A percentile compares a stretch with the other conserved stretches of the same genome.
Conservation (phyloP, 352 stramenopile species). For the Globisporangium spinosum region DNA sequence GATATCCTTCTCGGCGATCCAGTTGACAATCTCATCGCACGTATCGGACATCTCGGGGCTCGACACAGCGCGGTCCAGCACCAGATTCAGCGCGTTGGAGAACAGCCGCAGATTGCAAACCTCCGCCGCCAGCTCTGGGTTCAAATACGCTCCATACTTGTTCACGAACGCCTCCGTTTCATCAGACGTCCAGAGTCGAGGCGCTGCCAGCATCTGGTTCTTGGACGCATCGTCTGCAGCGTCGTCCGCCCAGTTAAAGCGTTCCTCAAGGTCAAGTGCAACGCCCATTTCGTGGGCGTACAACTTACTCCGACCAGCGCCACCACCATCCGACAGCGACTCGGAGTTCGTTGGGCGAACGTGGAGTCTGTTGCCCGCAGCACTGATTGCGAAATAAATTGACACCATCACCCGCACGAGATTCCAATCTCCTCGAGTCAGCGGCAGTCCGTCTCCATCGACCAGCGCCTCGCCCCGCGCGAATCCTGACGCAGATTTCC, state of each 20-base stretch:
- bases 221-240: slow-evolving; percentile 11
- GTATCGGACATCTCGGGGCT: slow-evolving; percentile 70
- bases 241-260: slow-evolving; percentile 26
- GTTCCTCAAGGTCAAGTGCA: slow-evolving; percentile 35
- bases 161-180: slow-evolving; percentile 68
- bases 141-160: slow-evolving; percentile 85
- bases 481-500: slow-evolving; percentile 35
- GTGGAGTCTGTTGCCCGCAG: slow-evolving; percentile 44
- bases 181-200: slow-evolving; percentile 27
- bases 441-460: slow-evolving; percentile 70
- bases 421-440: slow-evolving; percentile 81
- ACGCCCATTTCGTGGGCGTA: slow-evolving; percentile 75
- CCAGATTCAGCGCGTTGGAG: slow-evolving; percentile 53
- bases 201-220: slow-evolving; percentile 13
- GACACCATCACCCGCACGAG: slow-evolving; percentile 76
- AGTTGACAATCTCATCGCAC: slow-evolving; percentile 78
- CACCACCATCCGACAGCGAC: slow-evolving; percentile 16
- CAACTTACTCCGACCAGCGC: slow-evolving; percentile 26
- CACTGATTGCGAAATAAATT: slow-evolving; percentile 71
- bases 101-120: slow-evolving; percentile 73
- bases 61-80: slow-evolving; percentile 78
- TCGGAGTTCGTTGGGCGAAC: slow-evolving; percentile 35
- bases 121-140: slow-evolving; percentile 76
- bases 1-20: slow-evolving; percentile 63
- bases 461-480: slow-evolving; percentile 65